phyloP scores from a whole-genome alignment of 2,329 filamentous ascomycete genomes.

The Domatiomyces catenatus region DNA sequence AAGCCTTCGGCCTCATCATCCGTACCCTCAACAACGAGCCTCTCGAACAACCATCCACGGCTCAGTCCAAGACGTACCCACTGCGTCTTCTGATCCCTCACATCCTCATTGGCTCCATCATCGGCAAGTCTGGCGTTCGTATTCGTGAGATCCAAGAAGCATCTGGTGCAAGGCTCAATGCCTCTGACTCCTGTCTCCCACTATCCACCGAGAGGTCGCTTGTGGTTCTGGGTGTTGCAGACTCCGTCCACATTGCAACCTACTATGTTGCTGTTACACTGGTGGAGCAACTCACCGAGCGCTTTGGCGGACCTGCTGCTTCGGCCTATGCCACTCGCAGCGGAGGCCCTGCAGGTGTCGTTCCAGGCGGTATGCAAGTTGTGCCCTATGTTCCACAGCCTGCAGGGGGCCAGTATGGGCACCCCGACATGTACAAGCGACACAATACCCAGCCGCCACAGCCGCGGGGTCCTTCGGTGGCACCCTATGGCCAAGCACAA shows the following conservation, averaged over 20 bases:
- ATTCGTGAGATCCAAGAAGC: slow-evolving; percentile 98
- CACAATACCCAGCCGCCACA: slow-evolving; percentile 56
- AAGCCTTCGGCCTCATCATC: slow-evolving; percentile 97
- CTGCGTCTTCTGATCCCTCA: slow-evolving; percentile 90
- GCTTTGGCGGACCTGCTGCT: slow-evolving; percentile 86
- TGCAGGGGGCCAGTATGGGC: slow-evolving; percentile 80
- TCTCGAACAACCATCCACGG: slow-evolving; percentile 69
- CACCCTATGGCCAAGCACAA: slow-evolving; percentile 29
- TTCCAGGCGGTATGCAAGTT: slow-evolving; percentile 96
- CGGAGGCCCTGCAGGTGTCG: slow-evolving; percentile 79
- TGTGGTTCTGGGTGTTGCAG: slow-evolving; percentile 91
- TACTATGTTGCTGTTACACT: slow-evolving; percentile 99
- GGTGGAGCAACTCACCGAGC: slow-evolving; percentile 89
- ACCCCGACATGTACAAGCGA: slow-evolving; percentile 68
- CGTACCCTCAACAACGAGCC: slow-evolving; percentile 96
- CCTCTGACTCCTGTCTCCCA: slow-evolving; percentile 85
- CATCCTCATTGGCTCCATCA: slow-evolving; percentile 95
- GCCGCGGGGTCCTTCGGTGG: slow-evolving; percentile 50
- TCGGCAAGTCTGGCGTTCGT: slow-evolving; percentile 87
- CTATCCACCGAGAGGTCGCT: slow-evolving; percentile 94
- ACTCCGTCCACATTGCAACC: slow-evolving; percentile 95
- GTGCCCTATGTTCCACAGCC: slow-evolving; percentile 95
- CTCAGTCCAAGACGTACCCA: slow-evolving; percentile 93
- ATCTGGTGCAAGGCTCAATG: slow-evolving; percentile 88
- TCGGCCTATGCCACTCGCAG: slow-evolving; percentile 96